Conservation (phyloP, 768 basidiomycete species). For the Xanthoconium stramineum region DNA sequence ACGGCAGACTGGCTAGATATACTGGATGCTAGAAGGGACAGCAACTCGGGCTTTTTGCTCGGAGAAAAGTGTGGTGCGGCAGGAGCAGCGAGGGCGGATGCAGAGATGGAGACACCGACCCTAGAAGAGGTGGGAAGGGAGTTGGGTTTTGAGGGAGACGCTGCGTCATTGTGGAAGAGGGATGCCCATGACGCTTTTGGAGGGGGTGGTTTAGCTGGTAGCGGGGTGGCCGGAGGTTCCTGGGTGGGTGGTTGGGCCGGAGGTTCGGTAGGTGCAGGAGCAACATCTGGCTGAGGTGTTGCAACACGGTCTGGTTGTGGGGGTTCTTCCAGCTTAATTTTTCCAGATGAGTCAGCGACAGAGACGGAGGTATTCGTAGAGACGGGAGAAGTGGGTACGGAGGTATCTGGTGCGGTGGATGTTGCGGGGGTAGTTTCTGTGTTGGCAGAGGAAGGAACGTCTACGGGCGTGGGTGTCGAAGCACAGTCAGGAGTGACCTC, state of each 20-base stretch:
- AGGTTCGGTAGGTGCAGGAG: background rate
- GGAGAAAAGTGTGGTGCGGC: constrained; percentile 31
- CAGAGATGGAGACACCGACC: constrained; percentile 72
- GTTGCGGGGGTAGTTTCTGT: constrained; percentile 50
- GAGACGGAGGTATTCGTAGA: constrained; percentile 63
- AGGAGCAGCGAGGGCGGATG: constrained; percentile 29
- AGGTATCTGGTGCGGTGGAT: constrained; percentile 48
- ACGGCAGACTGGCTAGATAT: constrained; percentile 23
- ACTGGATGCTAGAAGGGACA: constrained; percentile 50
- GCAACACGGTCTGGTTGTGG: constrained; percentile 13
- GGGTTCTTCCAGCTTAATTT: constrained; percentile 2
- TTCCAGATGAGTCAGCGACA: constrained; percentile 23
- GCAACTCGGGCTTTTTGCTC: constrained; percentile 46
- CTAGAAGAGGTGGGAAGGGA: constrained; percentile 67
- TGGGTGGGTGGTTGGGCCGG: background rate
- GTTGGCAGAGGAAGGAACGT: constrained; percentile 43
- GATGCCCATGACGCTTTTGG: constrained; percentile 74
- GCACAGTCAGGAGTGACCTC: constrained; percentile 10
- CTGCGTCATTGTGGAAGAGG: constrained; percentile 49
- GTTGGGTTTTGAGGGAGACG: constrained; percentile 40
- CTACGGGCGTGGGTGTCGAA: constrained; percentile 15
- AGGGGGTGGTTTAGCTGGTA: constrained; percentile 25
- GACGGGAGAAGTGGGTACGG: constrained; percentile 50
- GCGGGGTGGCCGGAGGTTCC: constrained; percentile 5
- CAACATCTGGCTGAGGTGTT: constrained; percentile 11